A percentile compares a stretch with the other conserved stretches of the same genome.
These are phyloP conservation scores for Tetrahymena malaccensis DNA, from an alignment of 73 alveolate species.

Conservation along the genomic window DNA sequence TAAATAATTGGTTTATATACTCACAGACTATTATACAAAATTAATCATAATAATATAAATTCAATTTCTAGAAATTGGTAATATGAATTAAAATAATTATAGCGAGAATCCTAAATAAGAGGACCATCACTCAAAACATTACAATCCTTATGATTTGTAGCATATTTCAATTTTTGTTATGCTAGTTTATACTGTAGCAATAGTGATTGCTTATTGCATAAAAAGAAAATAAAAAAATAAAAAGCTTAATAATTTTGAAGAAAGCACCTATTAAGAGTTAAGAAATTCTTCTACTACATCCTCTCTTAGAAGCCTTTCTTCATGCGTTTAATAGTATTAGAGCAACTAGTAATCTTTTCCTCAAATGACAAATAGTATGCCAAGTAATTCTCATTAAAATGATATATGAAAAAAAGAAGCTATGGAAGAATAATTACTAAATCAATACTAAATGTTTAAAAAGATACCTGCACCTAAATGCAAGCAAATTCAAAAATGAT, in stretches of 20 bases:
- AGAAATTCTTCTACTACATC: background rate
- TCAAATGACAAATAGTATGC: background rate
- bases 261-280: background rate
- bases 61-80: too few species aligned
- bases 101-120: background rate
- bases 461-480: too few species aligned
- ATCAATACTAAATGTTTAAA: too few species aligned
- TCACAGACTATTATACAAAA: too few species aligned
- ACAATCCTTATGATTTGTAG: background rate
- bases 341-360: background rate
- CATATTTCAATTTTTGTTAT: background rate
- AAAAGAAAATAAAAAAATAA: background rate
- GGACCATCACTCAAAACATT: background rate
- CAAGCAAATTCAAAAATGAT: too few species aligned
- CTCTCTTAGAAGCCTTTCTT: background rate
- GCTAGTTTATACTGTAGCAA: background rate
- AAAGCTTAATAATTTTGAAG: background rate
- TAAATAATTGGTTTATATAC: background rate
- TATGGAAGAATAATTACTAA: too few species aligned
- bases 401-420: background rate
- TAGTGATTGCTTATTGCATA: background rate
- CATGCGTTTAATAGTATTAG: background rate
- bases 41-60: too few species aligned
- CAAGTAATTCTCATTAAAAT: background rate
- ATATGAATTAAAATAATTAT: too few species aligned